Percentiles rank a stretch among this genome's conserved stretches.
Evolutionary conservation across 2,329 filamentous ascomycete species (phyloP).

Genomic region (Fusarium verrucosum): DNA sequence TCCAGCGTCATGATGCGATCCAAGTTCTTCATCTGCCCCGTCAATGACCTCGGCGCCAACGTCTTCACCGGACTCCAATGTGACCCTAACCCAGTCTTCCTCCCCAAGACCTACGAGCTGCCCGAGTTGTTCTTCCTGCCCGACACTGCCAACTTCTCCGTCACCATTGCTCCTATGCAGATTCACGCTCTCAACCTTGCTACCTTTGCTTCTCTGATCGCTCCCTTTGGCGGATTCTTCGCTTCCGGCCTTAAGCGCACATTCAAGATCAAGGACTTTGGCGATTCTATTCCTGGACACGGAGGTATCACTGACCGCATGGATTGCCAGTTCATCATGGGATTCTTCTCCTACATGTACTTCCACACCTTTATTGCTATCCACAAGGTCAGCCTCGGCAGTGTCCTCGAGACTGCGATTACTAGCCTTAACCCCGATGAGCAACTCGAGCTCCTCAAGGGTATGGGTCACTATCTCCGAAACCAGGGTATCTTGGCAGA

Average conservation of each 20-base stretch:
- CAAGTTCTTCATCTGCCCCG: constrained; percentile 98
- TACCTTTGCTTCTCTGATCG: constrained; percentile 94
- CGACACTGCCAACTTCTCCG: constrained; percentile 65
- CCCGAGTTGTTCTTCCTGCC: constrained; percentile 77
- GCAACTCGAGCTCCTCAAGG: constrained; percentile 81
- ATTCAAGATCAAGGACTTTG: constrained; percentile 99
- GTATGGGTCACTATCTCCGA: constrained; percentile 69
- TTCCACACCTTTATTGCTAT: constrained; percentile 96
- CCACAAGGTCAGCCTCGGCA: constrained; percentile 84
- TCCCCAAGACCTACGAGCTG: constrained; percentile 77
- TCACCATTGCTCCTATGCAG: constrained; percentile 88
- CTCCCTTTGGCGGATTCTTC: constrained; percentile 98
- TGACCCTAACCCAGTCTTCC: constrained; percentile 90
- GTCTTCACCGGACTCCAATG: constrained; percentile 91
- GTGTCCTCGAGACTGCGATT: constrained; percentile 90
- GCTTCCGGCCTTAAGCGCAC: constrained; percentile 97
- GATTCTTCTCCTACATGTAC: constrained; percentile 97
- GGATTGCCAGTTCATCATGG: constrained; percentile 99
- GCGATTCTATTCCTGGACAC: constrained; percentile 96
- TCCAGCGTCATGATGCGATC: constrained; percentile 87
- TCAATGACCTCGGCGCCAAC: constrained; percentile 94
- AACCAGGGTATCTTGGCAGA: constrained; percentile 65
- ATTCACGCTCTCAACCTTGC: constrained; percentile 91
- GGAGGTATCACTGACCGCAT: constrained; percentile 98
- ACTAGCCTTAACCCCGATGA: constrained; percentile 88